These are phyloP conservation scores for Plasmodium ovale DNA, from an alignment of 169 alveolate species.

Conservation along the genomic window DNA sequence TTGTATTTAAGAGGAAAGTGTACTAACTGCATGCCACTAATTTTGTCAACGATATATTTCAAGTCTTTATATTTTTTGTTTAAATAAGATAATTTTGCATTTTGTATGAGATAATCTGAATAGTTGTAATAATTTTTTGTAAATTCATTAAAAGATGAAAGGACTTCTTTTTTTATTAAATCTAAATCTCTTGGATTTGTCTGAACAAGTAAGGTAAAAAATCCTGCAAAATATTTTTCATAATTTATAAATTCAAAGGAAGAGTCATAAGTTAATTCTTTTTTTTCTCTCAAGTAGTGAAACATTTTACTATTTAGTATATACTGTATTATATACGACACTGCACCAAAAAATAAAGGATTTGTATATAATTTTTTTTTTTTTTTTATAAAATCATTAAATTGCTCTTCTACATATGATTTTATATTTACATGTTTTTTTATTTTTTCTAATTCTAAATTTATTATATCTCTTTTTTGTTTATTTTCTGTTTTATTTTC, in stretches of 20 bases:
- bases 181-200: constrained; percentile 82
- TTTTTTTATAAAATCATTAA: constrained; percentile 80
- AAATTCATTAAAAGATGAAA: constrained; percentile 35
- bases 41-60: constrained; percentile 58
- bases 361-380: constrained; percentile 77
- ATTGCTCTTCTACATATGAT: constrained; percentile 57
- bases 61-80: constrained; percentile 76
- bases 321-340: constrained; percentile 59
- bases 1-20: constrained; percentile 66
- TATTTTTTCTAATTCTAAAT: constrained; percentile 5
- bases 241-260: constrained; percentile 85
- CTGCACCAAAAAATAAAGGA: constrained; percentile 53
- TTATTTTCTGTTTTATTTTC: constrained; percentile 3
- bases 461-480: constrained; percentile 15
- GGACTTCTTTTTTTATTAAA: constrained; percentile 78
- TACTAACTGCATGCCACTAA: constrained; percentile 54
- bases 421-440: constrained; percentile 55
- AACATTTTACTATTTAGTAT: constrained; percentile 60
- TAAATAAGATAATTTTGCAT: constrained; percentile 53
- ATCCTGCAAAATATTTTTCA: constrained; percentile 86
- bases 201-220: constrained; percentile 84
- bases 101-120: constrained; percentile 73
- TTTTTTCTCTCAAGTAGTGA: constrained; percentile 85
- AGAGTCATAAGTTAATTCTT: constrained; percentile 89
- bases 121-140: constrained; percentile 49